A percentile compares a stretch with the other conserved stretches of the same genome.
Evolutionary conservation across 495 filamentous ascomycete genomes (phyloP).

Genomic region (Aspergillus taichungensis): DNA sequence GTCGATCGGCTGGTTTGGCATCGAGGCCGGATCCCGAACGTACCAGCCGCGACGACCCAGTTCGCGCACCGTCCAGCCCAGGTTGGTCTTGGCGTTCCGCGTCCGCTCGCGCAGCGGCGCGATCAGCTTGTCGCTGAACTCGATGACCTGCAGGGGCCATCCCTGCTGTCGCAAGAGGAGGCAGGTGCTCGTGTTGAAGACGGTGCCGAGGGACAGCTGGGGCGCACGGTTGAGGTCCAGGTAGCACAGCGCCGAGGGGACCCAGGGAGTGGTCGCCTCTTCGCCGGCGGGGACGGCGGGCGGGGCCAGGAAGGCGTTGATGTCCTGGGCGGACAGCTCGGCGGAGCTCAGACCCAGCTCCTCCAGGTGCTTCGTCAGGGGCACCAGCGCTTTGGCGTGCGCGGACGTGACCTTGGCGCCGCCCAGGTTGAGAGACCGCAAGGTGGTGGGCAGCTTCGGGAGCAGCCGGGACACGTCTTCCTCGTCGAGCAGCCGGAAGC

Average conservation of each 20-base stretch:
- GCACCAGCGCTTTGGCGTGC: slow-evolving; percentile 56
- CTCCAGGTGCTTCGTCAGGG: slow-evolving; percentile 71
- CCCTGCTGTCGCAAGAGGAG: slow-evolving; percentile 52
- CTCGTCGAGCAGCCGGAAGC: slow-evolving; percentile 60
- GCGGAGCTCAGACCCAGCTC: slow-evolving; percentile 66
- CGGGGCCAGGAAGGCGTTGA: slow-evolving; percentile 46
- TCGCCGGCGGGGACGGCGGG: slow-evolving; percentile 14
- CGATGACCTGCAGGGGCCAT: slow-evolving; percentile 70
- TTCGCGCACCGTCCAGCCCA: slow-evolving; percentile 62
- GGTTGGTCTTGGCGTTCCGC: slow-evolving; percentile 39
- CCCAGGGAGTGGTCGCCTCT: slow-evolving; percentile 37
- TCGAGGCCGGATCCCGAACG: slow-evolving; percentile 43
- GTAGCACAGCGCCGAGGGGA: slow-evolving; percentile 62
- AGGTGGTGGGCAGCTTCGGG: slow-evolving; percentile 55
- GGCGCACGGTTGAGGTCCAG: slow-evolving; percentile 58
- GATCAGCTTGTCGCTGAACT: slow-evolving; percentile 65
- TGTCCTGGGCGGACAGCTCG: slow-evolving; percentile 53
- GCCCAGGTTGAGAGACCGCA: slow-evolving; percentile 69
- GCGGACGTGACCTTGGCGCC: slow-evolving; percentile 59
- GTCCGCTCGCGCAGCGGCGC: slow-evolving; percentile 46
- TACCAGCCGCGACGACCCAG: slow-evolving; percentile 64
- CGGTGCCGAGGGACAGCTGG: slow-evolving; percentile 49
- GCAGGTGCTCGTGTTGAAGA: slow-evolving; percentile 51
- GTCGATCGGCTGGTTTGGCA: slow-evolving; percentile 23
- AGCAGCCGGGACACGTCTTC: slow-evolving; percentile 59